These are phyloP conservation scores for Thalassia testudinum DNA, from an alignment of 116 monocot genomes.

Conservation along the genomic window DNA sequence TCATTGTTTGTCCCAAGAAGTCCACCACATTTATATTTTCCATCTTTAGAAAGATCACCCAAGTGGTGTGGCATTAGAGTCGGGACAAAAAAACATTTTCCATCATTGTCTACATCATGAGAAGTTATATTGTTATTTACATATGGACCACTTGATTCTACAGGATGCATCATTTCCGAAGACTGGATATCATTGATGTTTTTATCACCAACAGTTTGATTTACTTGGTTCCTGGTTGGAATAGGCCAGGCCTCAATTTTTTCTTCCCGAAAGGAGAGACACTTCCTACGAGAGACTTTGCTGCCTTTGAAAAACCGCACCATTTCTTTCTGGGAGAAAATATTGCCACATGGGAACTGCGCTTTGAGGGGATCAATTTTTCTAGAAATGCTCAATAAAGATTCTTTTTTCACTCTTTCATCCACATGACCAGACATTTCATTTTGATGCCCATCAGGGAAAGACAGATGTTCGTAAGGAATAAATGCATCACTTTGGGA, in stretches of 20 bases:
- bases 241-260: conserved; percentile 9
- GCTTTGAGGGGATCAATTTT: conserved; percentile 45
- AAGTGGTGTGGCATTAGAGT: too few relatives aligned
- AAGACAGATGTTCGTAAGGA: too few relatives aligned
- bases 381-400: conserved; percentile 8
- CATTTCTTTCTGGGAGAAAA: conserved; percentile 82
- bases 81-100: neutral
- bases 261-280: conserved; percentile 23
- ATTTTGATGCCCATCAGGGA: too few relatives aligned
- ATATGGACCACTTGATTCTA: too few relatives aligned
- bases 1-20: conserved; percentile 3
- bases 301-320: conserved; percentile 31
- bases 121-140: too few relatives aligned
- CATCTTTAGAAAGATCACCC: too few relatives aligned
- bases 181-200: neutral
- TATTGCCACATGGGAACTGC: conserved; percentile 64
- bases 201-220: conserved; percentile 9
- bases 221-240: conserved; percentile 6
- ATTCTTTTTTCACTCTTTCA: conserved; percentile 6
- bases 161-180: too few relatives aligned
- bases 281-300: conserved; percentile 5
- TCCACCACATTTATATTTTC: too few relatives aligned
- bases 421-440: neutral
- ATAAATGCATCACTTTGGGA: too few relatives aligned
- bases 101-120: too few relatives aligned